These are phyloP conservation scores for Dactylellina cionopaga DNA, from an alignment of 2,329 filamentous ascomycete species.

Conservation along the genomic window DNA sequence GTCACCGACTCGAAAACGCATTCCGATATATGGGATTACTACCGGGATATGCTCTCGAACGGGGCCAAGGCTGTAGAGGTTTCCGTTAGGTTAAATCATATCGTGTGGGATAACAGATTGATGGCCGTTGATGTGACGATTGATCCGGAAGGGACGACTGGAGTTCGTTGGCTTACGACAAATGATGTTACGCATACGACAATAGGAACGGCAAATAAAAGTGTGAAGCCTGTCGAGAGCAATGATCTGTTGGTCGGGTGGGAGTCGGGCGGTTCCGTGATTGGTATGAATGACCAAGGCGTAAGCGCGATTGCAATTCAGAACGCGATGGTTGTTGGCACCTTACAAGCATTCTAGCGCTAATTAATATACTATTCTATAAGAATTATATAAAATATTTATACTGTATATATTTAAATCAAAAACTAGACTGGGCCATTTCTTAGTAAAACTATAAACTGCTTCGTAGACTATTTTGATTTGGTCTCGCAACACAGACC, in stretches of 20 bases:
- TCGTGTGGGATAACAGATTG: slow-evolving; percentile 85
- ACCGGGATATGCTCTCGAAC: slow-evolving; percentile 70
- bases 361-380: too few relatives aligned
- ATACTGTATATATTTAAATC: too few relatives aligned
- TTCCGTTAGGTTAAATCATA: slow-evolving; percentile 70
- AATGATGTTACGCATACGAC: slow-evolving; percentile 89
- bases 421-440: too few relatives aligned
- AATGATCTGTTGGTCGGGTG: slow-evolving; percentile 83
- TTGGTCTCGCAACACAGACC: too few relatives aligned
- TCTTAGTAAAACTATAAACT: too few relatives aligned
- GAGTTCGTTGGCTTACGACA: slow-evolving; percentile 69
- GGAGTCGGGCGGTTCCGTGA: slow-evolving; percentile 59
- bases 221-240: slow-evolving; percentile 92
- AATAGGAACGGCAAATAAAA: slow-evolving; percentile 77
- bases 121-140: slow-evolving; percentile 72
- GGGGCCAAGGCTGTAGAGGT: slow-evolving; percentile 73
- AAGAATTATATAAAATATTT: too few relatives aligned
- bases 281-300: neutral
- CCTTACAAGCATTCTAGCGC: slow-evolving; percentile 2
- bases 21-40: slow-evolving; percentile 79
- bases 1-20: slow-evolving; percentile 71
- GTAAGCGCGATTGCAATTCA: slow-evolving; percentile 2
- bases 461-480: too few relatives aligned
- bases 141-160: slow-evolving; percentile 70
- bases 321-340: neutral